phyloP scores from a whole-genome alignment of 1,284 basidiomycete species.

The Pseudozyma sp. region DNA sequence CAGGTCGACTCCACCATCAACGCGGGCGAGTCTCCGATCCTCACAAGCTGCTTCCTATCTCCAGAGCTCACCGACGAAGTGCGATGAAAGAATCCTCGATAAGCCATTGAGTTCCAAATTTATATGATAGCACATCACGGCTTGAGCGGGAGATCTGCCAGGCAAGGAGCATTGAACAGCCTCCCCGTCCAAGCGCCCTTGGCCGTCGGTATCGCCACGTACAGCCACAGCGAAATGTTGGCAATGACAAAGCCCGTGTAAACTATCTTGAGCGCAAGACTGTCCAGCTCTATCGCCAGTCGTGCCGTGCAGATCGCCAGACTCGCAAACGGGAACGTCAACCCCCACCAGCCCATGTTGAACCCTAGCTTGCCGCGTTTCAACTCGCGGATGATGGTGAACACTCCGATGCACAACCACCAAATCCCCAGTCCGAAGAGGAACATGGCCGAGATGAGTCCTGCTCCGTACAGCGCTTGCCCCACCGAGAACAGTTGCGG shows the following conservation, averaged over 20 bases:
- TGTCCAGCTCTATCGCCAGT: conserved; percentile 54
- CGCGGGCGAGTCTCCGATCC: too few species aligned
- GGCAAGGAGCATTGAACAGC: conserved; percentile 59
- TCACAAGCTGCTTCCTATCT: too few species aligned
- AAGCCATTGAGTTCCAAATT: background rate
- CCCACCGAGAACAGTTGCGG: conserved; percentile 48
- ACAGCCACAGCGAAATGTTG: conserved; percentile 50
- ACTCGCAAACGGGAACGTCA: conserved; percentile 55
- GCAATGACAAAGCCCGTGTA: conserved; percentile 51
- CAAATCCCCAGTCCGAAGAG: conserved; percentile 58
- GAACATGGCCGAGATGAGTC: conserved; percentile 53
- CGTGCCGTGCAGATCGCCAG: conserved; percentile 51
- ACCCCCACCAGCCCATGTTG: conserved; percentile 61
- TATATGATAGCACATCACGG: background rate
- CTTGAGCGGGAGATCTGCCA: conserved; percentile 59
- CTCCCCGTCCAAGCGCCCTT: conserved; percentile 51
- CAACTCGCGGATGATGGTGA: conserved; percentile 50
- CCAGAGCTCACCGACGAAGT: too few species aligned
- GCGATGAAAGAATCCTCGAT: too few species aligned
- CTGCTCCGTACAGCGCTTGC: conserved; percentile 58
- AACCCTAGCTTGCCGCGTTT: conserved; percentile 47
- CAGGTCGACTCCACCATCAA: too few species aligned
- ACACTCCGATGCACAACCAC: conserved; percentile 54
- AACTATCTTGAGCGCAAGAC: conserved; percentile 52
- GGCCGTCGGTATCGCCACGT: conserved; percentile 55